Evolutionary conservation across 495 filamentous ascomycete genomes (phyloP), one percentile per base, ranked within the genome.

Genomic region (Melanomma pulvis-pyrius): DNA sequence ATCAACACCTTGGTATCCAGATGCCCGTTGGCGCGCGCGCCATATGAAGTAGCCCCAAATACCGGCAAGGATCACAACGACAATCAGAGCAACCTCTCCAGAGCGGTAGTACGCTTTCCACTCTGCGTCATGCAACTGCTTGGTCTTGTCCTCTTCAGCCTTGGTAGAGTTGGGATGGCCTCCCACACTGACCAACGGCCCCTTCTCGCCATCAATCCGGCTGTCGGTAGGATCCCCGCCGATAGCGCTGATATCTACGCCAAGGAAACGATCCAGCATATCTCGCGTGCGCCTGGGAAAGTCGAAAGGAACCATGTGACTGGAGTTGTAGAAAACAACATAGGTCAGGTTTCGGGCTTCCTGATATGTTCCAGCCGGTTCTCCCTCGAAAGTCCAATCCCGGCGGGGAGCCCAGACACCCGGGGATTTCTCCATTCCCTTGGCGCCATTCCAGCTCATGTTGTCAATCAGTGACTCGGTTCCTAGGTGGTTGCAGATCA

Each of bases 231-330:
- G 94, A 44, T 76, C 74, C 41, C 93, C 93, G 61, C 94, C 94
- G 60, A 98, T 97, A 74, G 85, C 89, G 67, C 84, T 88, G 65
- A 98, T 97, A 74, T 98, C 92, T 24, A 98, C 92, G 32, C 86
- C 86, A 82, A 97, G 92, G 77, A 98, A 97, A 19, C 94, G 89
- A 75, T 98, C 94, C 11, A 97, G 86, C 96, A 98, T 98, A 74
- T 98, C 94, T 50, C 94, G 86, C 9, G 87, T 90, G 52, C 92
- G 87, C 25, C 92, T 86, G 13, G 96, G 87, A 68, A 88, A 90
- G 75, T 98, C 93, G 74, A 92, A 98, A 6, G 94, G 94, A 2
- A 97, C 94, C 94, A 98, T 98, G 75, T 98, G 94, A 55, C 88
- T 92, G 30, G 91, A 85, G 77, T 98, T 97, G 81, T 96, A 93